These are phyloP conservation scores for Periconia sp. DNA, from an alignment of 2,329 filamentous ascomycete genomes.

Conservation along the genomic window DNA sequence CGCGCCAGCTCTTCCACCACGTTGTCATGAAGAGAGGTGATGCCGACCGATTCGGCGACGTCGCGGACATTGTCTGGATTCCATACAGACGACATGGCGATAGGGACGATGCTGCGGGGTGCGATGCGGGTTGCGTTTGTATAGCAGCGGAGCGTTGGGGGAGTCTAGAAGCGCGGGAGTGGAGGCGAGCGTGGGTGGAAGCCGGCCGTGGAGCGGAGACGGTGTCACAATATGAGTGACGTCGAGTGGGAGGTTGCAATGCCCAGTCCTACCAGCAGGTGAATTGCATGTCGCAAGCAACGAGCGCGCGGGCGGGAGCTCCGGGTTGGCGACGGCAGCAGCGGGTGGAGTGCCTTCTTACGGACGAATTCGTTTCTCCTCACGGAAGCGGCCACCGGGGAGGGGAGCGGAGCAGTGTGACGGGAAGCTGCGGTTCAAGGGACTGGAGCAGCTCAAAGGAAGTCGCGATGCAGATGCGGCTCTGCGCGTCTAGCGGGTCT, in stretches of 20 bases:
- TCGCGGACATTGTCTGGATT: slow-evolving; percentile 95
- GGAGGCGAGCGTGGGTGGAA: slow-evolving; percentile 16
- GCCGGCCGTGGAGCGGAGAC: slow-evolving; percentile 27
- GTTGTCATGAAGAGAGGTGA: slow-evolving; percentile 80
- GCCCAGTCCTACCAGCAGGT: slow-evolving; percentile 39
- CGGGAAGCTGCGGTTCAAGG: background rate
- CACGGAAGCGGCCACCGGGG: too few species aligned
- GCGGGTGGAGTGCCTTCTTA: too few species aligned
- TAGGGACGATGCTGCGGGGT: slow-evolving; percentile 21
- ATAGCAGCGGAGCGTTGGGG: slow-evolving; percentile 13
- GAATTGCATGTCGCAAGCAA: slow-evolving; percentile 37
- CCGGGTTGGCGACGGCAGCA: too few species aligned
- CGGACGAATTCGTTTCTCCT: too few species aligned
- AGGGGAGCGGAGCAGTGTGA: too few species aligned
- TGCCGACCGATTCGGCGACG: slow-evolving; percentile 94
- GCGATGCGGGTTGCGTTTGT: slow-evolving; percentile 14
- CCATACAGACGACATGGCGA: slow-evolving; percentile 71
- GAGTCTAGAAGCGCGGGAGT: slow-evolving; percentile 13
- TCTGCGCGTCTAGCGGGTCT: too few species aligned
- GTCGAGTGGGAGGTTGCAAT: slow-evolving; percentile 32
- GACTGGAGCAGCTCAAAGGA: slow-evolving; percentile 10
- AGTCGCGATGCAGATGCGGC: slow-evolving; percentile 31
- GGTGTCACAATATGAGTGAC: slow-evolving; percentile 34
- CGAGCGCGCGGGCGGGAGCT: too few species aligned
- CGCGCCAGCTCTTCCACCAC: slow-evolving; percentile 86